Conservation (phyloP, 202 grass and related monocot genomes). For the Zoysia matrella region DNA sequence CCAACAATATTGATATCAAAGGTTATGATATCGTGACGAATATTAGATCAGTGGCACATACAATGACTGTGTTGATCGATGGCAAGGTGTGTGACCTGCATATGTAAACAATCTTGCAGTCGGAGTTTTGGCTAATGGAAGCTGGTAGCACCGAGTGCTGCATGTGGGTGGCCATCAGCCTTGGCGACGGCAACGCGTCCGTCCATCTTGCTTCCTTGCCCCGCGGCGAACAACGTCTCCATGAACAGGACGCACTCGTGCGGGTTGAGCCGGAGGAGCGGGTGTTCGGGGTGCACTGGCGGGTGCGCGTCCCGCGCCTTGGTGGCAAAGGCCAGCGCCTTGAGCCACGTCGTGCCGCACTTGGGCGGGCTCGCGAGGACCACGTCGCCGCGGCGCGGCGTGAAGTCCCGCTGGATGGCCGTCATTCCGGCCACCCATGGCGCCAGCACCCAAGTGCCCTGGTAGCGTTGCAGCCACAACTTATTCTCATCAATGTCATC, state of each 20-base stretch:
- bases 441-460: no score
- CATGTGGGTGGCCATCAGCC: slow-evolving; percentile 46
- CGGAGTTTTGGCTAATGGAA: not conserved
- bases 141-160: slow-evolving; percentile 16
- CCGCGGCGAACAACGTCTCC: not conserved
- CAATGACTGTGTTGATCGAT: no score
- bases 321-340: slow-evolving; percentile 44
- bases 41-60: no score
- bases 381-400: slow-evolving; percentile 24
- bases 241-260: slow-evolving; percentile 40
- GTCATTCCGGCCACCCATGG: no score
- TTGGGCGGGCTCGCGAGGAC: slow-evolving; percentile 41
- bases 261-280: slow-evolving; percentile 39
- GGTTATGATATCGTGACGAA: no score
- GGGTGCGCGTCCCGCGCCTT: slow-evolving; percentile 5
- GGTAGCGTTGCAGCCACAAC: no score
- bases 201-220: not conserved
- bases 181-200: slow-evolving; percentile 17
- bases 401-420: no score
- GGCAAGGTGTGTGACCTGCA: not conserved
- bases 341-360: slow-evolving; percentile 53
- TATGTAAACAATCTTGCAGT: slow-evolving; percentile 34
- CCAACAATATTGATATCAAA: no score
- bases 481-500: no score
- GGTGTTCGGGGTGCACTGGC: not conserved